Evolutionary conservation across 192 early-diverging fungal species (phyloP).

Genomic region (Cladochytrium replicatum): DNA sequence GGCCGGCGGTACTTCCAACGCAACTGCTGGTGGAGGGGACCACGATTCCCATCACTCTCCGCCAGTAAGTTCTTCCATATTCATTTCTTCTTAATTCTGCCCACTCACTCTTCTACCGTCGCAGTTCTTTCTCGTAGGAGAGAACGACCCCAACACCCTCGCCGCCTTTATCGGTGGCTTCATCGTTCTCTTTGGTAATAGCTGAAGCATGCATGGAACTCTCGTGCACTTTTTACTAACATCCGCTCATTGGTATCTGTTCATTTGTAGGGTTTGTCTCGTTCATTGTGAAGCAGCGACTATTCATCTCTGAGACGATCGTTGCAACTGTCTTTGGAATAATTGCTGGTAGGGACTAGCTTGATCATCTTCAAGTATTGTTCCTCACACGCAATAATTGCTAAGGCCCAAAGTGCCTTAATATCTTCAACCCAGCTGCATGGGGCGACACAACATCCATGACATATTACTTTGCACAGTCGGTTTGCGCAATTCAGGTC

Average conservation of each 20-base stretch:
- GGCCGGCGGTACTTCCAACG: no score
- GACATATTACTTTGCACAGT: no score
- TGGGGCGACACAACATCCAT: no score
- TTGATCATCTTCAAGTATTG: background rate
- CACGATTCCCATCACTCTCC: no score
- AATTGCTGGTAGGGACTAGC: conserved; percentile 43
- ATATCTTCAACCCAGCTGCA: conserved; percentile 68
- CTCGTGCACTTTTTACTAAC: conserved; percentile 1
- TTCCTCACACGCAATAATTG: background rate
- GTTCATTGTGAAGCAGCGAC: conserved; percentile 29
- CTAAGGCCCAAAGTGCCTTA: conserved; percentile 13
- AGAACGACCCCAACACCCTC: conserved; percentile 10
- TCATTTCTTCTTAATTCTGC: no score
- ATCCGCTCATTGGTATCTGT: background rate
- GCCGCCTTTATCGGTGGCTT: conserved; percentile 20
- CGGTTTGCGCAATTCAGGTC: no score
- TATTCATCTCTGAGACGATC: conserved; percentile 38
- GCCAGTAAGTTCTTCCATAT: no score
- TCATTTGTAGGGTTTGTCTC: conserved; percentile 24
- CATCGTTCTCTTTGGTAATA: conserved; percentile 15
- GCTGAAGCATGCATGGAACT: background rate
- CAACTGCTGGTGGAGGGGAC: no score
- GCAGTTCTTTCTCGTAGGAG: background rate
- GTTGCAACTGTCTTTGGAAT: conserved; percentile 80
- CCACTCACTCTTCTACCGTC: no score